These are phyloP conservation scores for Copromyces sp. DNA, from an alignment of 495 filamentous ascomycete species.

Conservation along the genomic window DNA sequence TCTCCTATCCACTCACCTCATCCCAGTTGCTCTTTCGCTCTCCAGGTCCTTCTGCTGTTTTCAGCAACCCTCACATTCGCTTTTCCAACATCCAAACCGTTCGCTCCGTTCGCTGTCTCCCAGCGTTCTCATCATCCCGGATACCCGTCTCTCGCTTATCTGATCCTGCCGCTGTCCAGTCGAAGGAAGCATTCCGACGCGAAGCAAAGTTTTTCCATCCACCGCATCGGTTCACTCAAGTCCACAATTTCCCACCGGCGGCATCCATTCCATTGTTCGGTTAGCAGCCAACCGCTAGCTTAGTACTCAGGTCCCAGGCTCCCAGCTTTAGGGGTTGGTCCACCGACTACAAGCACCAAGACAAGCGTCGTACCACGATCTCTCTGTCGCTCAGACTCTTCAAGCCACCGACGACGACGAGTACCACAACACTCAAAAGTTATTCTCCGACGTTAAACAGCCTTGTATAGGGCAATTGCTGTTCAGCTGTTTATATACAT, in stretches of 20 bases:
- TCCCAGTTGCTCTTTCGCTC: slow-evolving; percentile 1
- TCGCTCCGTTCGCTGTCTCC: background rate
- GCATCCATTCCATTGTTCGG: slow-evolving; percentile 9
- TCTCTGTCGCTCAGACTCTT: slow-evolving; percentile 3
- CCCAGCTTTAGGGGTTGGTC: slow-evolving; percentile 14
- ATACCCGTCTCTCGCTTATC: slow-evolving; percentile 1
- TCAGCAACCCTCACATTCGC: slow-evolving; percentile 4
- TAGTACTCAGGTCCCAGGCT: background rate
- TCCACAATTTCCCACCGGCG: slow-evolving; percentile 12
- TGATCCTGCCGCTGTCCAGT: background rate
- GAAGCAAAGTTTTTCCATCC: slow-evolving; percentile 3
- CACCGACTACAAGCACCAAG: slow-evolving; percentile 5
- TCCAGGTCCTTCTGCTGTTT: background rate
- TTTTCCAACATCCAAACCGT: background rate
- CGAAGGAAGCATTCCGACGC: background rate
- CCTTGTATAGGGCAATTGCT: background rate
- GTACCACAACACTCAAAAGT: slow-evolving; percentile 4
- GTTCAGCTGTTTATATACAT: background rate
- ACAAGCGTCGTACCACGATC: slow-evolving; percentile 15
- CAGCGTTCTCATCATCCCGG: background rate
- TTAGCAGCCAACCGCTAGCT: background rate
- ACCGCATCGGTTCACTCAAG: background rate
- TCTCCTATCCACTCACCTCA: slow-evolving; percentile 2
- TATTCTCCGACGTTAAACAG: slow-evolving; percentile 20
- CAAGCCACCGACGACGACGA: slow-evolving; percentile 6